A percentile compares a stretch with the other conserved stretches of the same genome.
These are phyloP conservation scores for Cystofilobasidium ferigula DNA, from an alignment of 768 basidiomycete genomes.

Conservation along the genomic window DNA sequence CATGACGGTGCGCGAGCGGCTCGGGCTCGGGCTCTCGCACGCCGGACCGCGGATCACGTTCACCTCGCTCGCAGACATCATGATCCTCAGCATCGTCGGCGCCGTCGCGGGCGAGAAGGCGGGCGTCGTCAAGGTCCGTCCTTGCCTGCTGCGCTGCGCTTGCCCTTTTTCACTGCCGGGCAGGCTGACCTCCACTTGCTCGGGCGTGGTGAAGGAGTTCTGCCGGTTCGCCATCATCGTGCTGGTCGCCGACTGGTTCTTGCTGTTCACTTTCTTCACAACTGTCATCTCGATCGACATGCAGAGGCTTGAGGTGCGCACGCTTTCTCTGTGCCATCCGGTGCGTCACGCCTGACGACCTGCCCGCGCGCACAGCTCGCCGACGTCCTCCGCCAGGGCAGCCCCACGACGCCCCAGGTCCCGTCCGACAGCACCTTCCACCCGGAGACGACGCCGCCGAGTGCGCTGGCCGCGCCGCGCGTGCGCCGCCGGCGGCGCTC, in stretches of 20 bases:
- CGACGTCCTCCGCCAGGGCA: slow-evolving; percentile 67
- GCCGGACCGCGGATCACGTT: slow-evolving; percentile 86
- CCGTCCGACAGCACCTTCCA: slow-evolving; percentile 14
- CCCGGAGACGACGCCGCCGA: slow-evolving; percentile 14
- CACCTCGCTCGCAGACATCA: slow-evolving; percentile 78
- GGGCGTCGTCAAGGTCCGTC: slow-evolving; percentile 6
- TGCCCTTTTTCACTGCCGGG: neutral
- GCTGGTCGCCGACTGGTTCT: slow-evolving; percentile 91
- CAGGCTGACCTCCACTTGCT: slow-evolving; percentile 45
- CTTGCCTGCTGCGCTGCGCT: neutral
- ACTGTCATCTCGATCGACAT: slow-evolving; percentile 74
- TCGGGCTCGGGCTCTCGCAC: slow-evolving; percentile 75
- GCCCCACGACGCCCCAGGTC: slow-evolving; percentile 29
- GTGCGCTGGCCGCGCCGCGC: neutral
- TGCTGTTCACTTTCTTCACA: slow-evolving; percentile 52
- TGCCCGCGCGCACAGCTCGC: slow-evolving; percentile 49
- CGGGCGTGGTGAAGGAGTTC: slow-evolving; percentile 56
- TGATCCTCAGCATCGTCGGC: slow-evolving; percentile 63
- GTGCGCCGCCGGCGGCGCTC: neutral
- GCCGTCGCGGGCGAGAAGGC: slow-evolving; percentile 46
- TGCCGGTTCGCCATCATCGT: slow-evolving; percentile 89
- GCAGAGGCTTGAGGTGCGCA: slow-evolving; percentile 69
- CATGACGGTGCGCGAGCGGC: slow-evolving; percentile 77
- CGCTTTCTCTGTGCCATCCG: neutral
- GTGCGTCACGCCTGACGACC: neutral